Conservation (phyloP, 169 alveolate genomes). For the Amoebophrya sp. region DNA sequence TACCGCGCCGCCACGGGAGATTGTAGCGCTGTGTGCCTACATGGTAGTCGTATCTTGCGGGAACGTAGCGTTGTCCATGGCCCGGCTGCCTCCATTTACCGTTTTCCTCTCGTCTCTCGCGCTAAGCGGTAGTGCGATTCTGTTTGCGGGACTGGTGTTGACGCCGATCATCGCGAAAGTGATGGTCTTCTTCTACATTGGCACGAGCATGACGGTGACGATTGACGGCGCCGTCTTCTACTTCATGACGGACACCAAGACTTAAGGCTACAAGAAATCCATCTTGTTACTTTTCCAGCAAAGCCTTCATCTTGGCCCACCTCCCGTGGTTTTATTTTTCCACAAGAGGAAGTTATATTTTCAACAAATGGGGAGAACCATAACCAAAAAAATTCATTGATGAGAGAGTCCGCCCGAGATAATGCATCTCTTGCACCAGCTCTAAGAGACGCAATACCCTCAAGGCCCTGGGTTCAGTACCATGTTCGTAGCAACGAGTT, state of each 20-base stretch:
- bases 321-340: too few relatives aligned
- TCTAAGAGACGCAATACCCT: neutral
- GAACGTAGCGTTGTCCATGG: neutral
- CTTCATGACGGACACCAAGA: neutral
- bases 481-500: neutral
- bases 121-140: neutral
- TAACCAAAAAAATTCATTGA: too few relatives aligned
- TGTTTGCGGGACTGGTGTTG: neutral
- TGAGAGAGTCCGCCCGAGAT: too few relatives aligned
- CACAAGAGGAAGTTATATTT: too few relatives aligned
- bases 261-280: too few relatives aligned
- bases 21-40: neutral
- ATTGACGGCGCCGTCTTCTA: neutral
- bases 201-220: neutral
- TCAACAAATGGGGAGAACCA: too few relatives aligned
- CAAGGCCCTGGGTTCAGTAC: neutral
- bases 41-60: neutral
- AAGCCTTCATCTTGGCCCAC: too few relatives aligned
- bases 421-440: too few relatives aligned
- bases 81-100: neutral
- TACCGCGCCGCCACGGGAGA: too few relatives aligned
- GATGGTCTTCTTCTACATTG: neutral
- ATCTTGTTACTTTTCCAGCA: too few relatives aligned
- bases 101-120: neutral
- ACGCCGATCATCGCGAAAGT: neutral